Evolutionary conservation across 140 eudicot species (phyloP).

Genomic region (Senecio squalidus): DNA sequence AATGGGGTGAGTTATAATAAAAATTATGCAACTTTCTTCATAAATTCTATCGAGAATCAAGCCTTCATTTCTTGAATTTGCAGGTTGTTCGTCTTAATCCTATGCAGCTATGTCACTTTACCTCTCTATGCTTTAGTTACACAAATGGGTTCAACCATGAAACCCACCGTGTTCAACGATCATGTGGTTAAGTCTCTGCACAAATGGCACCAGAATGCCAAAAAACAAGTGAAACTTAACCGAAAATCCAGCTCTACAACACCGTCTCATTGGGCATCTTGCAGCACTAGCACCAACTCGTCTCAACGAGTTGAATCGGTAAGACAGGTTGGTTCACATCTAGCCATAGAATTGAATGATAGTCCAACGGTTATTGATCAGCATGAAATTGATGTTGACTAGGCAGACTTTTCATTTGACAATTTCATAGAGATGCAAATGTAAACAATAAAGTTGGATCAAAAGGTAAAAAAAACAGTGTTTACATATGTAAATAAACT

Average conservation of each 20-base stretch:
- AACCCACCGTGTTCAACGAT: slow-evolving; percentile 46
- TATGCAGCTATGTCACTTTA: slow-evolving; percentile 53
- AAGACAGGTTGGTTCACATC: slow-evolving; percentile 9
- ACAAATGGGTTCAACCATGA: slow-evolving; percentile 67
- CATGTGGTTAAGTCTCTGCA: slow-evolving; percentile 39
- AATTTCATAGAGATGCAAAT: slow-evolving; percentile 5
- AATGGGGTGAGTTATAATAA: slow-evolving; percentile 34
- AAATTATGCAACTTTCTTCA: slow-evolving; percentile 3
- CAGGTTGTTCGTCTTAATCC: slow-evolving; percentile 41
- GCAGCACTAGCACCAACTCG: slow-evolving; percentile 18
- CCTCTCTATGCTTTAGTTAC: slow-evolving; percentile 65
- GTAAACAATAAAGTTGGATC: not conserved
- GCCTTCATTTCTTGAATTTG: not conserved
- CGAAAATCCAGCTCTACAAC: slow-evolving; percentile 20
- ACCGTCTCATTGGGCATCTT: slow-evolving; percentile 16
- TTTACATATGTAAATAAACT: slow-evolving; percentile 6
- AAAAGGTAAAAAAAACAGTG: not conserved
- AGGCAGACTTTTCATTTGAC: slow-evolving; percentile 29
- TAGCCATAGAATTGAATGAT: not conserved
- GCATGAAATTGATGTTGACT: slow-evolving; percentile 24
- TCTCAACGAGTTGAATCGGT: slow-evolving; percentile 19
- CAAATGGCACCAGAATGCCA: slow-evolving; percentile 53
- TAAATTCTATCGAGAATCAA: not conserved
- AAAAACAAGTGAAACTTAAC: slow-evolving; percentile 38
- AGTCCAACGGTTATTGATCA: not conserved